Percentiles rank a stretch among this genome's conserved stretches.
Evolutionary conservation across 2,329 filamentous ascomycete genomes (phyloP).

Genomic region (Aspergillus ruber): DNA sequence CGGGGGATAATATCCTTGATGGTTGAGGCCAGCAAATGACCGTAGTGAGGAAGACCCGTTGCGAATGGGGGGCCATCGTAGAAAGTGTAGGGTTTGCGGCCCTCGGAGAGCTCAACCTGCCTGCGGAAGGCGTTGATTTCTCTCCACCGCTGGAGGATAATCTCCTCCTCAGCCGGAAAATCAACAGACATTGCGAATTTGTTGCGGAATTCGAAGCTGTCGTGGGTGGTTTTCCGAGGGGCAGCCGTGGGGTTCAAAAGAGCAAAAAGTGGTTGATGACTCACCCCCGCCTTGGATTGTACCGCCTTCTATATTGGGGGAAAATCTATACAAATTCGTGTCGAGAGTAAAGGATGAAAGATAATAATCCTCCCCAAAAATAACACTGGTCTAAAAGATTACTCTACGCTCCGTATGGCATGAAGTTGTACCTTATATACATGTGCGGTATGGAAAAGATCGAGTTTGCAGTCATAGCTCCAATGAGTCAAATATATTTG

Average conservation of each 20-base stretch:
- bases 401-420: too few species aligned
- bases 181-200: conserved; percentile 67
- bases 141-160: conserved; percentile 76
- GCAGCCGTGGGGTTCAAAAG: conserved; percentile 18
- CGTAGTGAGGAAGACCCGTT: conserved; percentile 63
- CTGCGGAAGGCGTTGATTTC: conserved; percentile 87
- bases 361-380: too few species aligned
- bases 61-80: conserved; percentile 82
- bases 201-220: conserved; percentile 11
- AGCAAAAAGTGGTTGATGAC: conserved; percentile 11
- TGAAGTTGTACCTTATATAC: too few species aligned
- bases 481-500: not conserved
- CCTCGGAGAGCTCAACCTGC: conserved; percentile 79
- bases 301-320: not conserved
- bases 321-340: too few species aligned
- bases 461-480: too few species aligned
- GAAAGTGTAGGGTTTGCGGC: conserved; percentile 81
- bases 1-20: conserved; percentile 96
- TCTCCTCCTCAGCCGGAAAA: conserved; percentile 88
- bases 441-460: too few species aligned
- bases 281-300: conserved; percentile 16
- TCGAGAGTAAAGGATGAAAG: too few species aligned
- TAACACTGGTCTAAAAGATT: too few species aligned
- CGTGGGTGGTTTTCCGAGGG: conserved; percentile 4
- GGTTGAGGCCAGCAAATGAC: conserved; percentile 79